Conservation (phyloP, 352 stramenopile genomes). For the Phytophthora europaea region DNA sequence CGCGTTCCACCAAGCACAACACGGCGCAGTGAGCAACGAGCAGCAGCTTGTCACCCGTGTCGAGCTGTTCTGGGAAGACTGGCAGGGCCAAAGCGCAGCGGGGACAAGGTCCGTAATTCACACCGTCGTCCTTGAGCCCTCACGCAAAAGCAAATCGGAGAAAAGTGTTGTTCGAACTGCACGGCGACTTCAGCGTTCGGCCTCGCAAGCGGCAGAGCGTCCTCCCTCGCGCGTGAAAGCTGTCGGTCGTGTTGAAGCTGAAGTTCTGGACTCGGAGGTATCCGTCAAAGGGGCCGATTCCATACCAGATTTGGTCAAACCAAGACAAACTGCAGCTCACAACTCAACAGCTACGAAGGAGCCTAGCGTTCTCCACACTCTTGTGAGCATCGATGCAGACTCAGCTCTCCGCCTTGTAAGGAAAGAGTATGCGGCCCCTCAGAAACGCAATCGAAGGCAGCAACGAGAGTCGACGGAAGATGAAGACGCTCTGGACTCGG, state of each 20-base stretch:
- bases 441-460: not conserved
- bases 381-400: conserved; percentile 60
- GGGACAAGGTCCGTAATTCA: not conserved
- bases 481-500: conserved; percentile 42
- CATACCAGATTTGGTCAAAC: not conserved
- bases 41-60: conserved; percentile 7
- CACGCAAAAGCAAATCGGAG: conserved; percentile 1
- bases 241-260: not conserved
- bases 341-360: not conserved
- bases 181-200: not conserved
- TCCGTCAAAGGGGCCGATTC: conserved; percentile 3
- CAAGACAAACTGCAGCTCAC: not conserved
- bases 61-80: conserved; percentile 46
- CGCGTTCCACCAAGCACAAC: conserved; percentile 30
- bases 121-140: not conserved
- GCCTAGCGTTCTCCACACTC: conserved; percentile 46
- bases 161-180: conserved; percentile 8
- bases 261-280: not conserved
- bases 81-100: conserved; percentile 15
- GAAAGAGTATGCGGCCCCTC: not conserved
- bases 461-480: conserved; percentile 4
- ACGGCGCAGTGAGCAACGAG: not conserved
- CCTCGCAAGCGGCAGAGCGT: not conserved
- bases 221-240: not conserved
- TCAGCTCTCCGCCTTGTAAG: conserved; percentile 35